Evolutionary conservation across 495 filamentous ascomycete species (phyloP).

Genomic region (Xylaria venustula): DNA sequence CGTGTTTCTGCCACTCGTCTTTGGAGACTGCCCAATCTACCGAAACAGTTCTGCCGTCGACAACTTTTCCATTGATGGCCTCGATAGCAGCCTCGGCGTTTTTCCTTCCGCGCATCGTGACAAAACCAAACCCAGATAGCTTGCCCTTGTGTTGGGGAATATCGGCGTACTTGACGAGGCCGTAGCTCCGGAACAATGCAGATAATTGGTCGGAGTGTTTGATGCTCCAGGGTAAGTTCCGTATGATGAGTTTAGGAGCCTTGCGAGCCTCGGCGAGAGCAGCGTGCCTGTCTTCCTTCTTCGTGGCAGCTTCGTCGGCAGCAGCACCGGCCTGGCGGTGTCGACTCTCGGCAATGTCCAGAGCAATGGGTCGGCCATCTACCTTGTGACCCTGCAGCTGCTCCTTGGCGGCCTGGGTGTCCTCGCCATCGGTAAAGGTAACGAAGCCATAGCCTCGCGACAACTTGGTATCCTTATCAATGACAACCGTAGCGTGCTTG

Average conservation of each 20-base stretch:
- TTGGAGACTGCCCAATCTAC: slow-evolving; percentile 98
- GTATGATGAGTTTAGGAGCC: slow-evolving; percentile 84
- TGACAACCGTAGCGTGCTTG: slow-evolving; percentile 88
- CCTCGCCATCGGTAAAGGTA: slow-evolving; percentile 89
- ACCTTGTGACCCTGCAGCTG: slow-evolving; percentile 73
- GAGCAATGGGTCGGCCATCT: slow-evolving; percentile 73
- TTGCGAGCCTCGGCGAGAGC: slow-evolving; percentile 52
- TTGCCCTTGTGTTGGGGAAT: slow-evolving; percentile 74
- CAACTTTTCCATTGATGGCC: slow-evolving; percentile 79
- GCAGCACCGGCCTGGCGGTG: slow-evolving; percentile 60
- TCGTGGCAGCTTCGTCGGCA: slow-evolving; percentile 33
- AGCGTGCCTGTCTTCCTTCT: slow-evolving; percentile 60
- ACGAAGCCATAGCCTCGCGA: slow-evolving; percentile 96
- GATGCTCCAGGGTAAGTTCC: slow-evolving; percentile 96
- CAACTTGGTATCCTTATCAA: slow-evolving; percentile 74
- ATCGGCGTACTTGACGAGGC: slow-evolving; percentile 80
- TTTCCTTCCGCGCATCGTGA: slow-evolving; percentile 81
- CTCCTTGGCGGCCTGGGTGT: slow-evolving; percentile 74
- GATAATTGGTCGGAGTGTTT: slow-evolving; percentile 77
- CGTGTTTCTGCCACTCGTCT: slow-evolving; percentile 68
- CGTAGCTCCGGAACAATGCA: slow-evolving; percentile 76
- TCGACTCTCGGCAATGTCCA: slow-evolving; percentile 85
- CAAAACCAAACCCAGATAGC: slow-evolving; percentile 86
- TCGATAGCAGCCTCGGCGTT: slow-evolving; percentile 89
- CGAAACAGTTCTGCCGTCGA: slow-evolving; percentile 82